These are phyloP conservation scores for Malus orientalis DNA, from an alignment of 306 rosid genomes.

Conservation along the genomic window DNA sequence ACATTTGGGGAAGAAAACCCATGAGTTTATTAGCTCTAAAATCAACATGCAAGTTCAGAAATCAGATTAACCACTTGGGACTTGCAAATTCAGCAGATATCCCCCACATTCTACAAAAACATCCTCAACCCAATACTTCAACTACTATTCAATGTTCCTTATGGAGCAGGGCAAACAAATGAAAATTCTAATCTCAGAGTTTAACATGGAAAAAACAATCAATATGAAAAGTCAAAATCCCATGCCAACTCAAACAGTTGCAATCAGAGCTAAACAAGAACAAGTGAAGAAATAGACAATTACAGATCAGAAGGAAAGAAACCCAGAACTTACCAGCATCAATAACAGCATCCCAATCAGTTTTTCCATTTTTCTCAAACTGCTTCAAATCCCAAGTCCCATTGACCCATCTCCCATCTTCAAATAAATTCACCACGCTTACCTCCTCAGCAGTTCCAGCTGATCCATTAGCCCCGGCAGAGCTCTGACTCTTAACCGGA, in stretches of 20 bases:
- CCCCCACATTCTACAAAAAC: too few relatives aligned
- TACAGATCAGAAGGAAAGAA: background rate
- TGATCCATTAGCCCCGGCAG: conserved; percentile 50
- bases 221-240: background rate
- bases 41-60: background rate
- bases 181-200: background rate
- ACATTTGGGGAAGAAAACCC: background rate
- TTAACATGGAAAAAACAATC: background rate
- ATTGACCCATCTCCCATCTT: conserved; percentile 63
- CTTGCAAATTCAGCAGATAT: background rate
- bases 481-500: conserved; percentile 11
- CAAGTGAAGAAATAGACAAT: background rate
- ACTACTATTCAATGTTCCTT: background rate
- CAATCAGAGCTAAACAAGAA: background rate
- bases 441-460: conserved; percentile 30
- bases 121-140: background rate
- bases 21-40: background rate
- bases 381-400: conserved; percentile 98
- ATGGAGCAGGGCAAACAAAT: background rate
- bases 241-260: background rate
- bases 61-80: too few relatives aligned
- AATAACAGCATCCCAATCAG: conserved; percentile 95
- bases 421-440: conserved; percentile 29
- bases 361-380: conserved; percentile 62
- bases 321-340: conserved; percentile 68